phyloP scores from a whole-genome alignment of 1,139 yeast genomes.

The Geotrichum candidum region DNA sequence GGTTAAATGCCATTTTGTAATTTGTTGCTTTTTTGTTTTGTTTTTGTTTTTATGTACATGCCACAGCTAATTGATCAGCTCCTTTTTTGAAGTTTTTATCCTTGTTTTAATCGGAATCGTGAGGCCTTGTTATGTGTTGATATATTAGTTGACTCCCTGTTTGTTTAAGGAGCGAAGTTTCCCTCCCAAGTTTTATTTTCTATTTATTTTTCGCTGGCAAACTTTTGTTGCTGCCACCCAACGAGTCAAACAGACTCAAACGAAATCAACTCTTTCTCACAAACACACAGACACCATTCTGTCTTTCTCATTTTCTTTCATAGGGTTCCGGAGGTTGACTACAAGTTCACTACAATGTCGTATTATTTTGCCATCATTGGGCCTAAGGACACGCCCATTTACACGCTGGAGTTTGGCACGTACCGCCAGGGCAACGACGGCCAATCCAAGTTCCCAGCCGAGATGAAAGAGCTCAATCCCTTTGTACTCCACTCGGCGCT shows the following conservation, averaged over 20 bases:
- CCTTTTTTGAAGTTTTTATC: neutral
- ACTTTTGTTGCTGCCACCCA: neutral
- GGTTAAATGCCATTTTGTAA: too few species aligned
- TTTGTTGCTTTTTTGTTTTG: neutral
- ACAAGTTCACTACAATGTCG: conserved; percentile 42
- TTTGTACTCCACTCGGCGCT: conserved; percentile 83
- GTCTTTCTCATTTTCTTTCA: neutral
- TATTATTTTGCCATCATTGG: conserved; percentile 88
- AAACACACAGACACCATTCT: neutral
- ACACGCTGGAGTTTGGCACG: conserved; percentile 82
- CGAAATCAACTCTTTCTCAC: neutral
- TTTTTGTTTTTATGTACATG: neutral
- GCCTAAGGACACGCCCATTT: conserved; percentile 76
- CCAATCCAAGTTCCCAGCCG: conserved; percentile 55
- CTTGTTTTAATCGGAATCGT: too few species aligned
- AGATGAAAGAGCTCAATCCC: conserved; percentile 75
- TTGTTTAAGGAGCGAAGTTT: too few species aligned
- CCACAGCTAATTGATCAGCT: neutral
- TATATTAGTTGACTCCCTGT: too few species aligned
- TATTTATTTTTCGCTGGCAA: neutral
- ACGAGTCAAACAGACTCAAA: neutral
- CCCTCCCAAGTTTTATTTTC: too few species aligned
- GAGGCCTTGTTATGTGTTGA: neutral
- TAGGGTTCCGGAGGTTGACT: neutral
- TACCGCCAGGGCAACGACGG: conserved; percentile 62